phyloP scores from a whole-genome alignment of 2,329 filamentous ascomycete genomes.

The Pezicula radicicola region DNA sequence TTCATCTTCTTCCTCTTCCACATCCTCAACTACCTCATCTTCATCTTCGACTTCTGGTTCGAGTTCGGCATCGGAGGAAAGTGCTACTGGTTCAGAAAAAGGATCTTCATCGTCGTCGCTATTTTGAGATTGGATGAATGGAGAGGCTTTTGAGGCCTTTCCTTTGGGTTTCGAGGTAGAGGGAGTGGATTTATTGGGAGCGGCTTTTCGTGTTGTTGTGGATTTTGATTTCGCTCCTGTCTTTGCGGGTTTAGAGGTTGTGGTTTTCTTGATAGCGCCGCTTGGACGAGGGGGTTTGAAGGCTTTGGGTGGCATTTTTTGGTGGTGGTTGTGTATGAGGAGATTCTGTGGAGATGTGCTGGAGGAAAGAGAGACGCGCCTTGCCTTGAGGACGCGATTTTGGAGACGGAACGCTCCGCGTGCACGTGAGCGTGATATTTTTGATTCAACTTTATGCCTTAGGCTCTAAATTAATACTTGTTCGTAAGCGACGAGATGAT shows the following conservation, averaged over 20 bases:
- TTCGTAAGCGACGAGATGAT: no score
- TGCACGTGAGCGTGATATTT: no score
- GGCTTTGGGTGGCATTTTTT: conserved; percentile 26
- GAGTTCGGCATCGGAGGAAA: neutral
- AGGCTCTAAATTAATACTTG: no score
- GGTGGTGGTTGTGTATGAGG: neutral
- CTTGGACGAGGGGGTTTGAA: conserved; percentile 27
- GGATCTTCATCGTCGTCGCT: conserved; percentile 9
- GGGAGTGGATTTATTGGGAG: conserved; percentile 1
- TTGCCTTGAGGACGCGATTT: no score
- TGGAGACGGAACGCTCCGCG: no score
- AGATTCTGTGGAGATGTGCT: neutral
- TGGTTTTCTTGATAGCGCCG: conserved; percentile 5
- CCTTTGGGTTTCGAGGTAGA: neutral
- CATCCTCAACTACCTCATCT: conserved; percentile 1
- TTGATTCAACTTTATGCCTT: no score
- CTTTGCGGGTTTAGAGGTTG: neutral
- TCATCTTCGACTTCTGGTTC: neutral
- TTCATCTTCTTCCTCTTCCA: neutral
- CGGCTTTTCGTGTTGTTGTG: conserved; percentile 6
- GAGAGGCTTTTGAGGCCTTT: neutral
- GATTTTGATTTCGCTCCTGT: conserved; percentile 3
- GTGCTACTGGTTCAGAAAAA: conserved; percentile 2
- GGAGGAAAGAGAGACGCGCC: neutral
- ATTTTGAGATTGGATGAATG: neutral